Conservation (phyloP, 2,329 filamentous ascomycete species). For the Aureobasidium uvarum region DNA sequence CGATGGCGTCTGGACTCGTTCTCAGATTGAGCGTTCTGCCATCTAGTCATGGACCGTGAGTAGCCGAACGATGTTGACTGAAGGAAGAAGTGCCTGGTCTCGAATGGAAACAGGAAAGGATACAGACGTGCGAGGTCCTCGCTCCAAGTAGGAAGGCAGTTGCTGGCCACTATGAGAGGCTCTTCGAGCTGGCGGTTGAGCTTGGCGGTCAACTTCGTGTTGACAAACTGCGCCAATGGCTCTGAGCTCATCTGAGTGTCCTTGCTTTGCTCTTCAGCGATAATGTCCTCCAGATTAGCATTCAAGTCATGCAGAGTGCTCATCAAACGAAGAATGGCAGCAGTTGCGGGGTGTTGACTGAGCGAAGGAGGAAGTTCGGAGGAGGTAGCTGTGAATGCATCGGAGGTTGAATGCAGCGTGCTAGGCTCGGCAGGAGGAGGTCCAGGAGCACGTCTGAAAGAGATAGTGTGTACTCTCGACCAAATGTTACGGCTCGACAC, state of each 20-base stretch:
- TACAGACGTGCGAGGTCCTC: slow-evolving; percentile 92
- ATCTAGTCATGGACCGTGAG: slow-evolving; percentile 92
- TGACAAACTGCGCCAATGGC: slow-evolving; percentile 90
- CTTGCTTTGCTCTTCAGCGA: slow-evolving; percentile 69
- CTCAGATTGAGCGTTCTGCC: slow-evolving; percentile 85
- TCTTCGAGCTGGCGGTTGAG: slow-evolving; percentile 96
- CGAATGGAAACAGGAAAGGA: slow-evolving; percentile 96
- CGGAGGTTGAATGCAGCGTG: slow-evolving; percentile 57
- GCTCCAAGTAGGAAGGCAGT: slow-evolving; percentile 92
- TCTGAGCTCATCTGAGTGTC: slow-evolving; percentile 71
- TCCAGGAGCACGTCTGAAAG: slow-evolving; percentile 81
- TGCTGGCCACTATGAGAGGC: slow-evolving; percentile 93
- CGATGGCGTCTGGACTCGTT: slow-evolving; percentile 77
- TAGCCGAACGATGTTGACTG: slow-evolving; percentile 99
- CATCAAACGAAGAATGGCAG: slow-evolving; percentile 81
- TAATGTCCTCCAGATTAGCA: slow-evolving; percentile 77
- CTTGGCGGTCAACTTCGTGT: slow-evolving; percentile 97
- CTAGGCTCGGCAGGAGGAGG: slow-evolving; percentile 73
- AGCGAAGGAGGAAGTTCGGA: slow-evolving; percentile 73
- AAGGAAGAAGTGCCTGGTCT: slow-evolving; percentile 92
- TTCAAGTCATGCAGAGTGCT: slow-evolving; percentile 92
- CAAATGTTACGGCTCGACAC: slow-evolving; percentile 74
- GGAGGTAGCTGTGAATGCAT: slow-evolving; percentile 53
- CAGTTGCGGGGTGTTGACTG: slow-evolving; percentile 77
- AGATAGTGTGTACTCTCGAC: slow-evolving; percentile 87